Evolutionary conservation across 192 early-diverging fungal species (phyloP).

Genomic region (Thamnidium elegans): DNA sequence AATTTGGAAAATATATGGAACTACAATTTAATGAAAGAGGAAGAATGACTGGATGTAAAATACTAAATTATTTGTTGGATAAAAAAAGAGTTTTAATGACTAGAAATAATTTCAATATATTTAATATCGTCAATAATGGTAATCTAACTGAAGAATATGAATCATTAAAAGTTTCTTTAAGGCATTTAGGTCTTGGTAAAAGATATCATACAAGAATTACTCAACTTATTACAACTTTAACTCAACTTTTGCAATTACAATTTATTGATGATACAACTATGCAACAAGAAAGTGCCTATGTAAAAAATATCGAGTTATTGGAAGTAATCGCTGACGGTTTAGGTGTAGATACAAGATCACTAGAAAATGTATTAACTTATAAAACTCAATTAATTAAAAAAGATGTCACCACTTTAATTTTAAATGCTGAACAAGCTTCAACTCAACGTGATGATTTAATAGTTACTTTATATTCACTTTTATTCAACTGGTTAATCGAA

Average conservation of each 20-base stretch:
- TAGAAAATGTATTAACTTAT: slow-evolving; percentile 78
- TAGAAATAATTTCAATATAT: slow-evolving; percentile 82
- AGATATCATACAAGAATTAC: slow-evolving; percentile 81
- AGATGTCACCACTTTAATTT: slow-evolving; percentile 78
- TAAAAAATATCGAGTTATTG: slow-evolving; percentile 74
- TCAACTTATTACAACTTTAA: slow-evolving; percentile 76
- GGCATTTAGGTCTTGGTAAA: slow-evolving; percentile 79
- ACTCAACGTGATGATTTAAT: slow-evolving; percentile 71
- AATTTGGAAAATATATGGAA: slow-evolving; percentile 82
- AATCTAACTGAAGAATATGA: slow-evolving; percentile 58
- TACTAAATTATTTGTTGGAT: slow-evolving; percentile 85
- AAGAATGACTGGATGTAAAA: slow-evolving; percentile 80
- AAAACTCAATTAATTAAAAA: slow-evolving; percentile 79
- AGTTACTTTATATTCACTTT: slow-evolving; percentile 71
- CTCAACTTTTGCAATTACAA: slow-evolving; percentile 84
- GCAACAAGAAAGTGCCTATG: slow-evolving; percentile 67
- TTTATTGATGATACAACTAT: slow-evolving; percentile 68
- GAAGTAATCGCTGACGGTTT: slow-evolving; percentile 77
- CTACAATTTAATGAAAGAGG: slow-evolving; percentile 91
- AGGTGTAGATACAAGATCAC: slow-evolving; percentile 64
- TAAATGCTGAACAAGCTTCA: slow-evolving; percentile 69
- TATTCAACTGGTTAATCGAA: slow-evolving; percentile 84
- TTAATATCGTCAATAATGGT: slow-evolving; percentile 83
- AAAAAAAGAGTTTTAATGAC: slow-evolving; percentile 63
- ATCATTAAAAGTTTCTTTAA: slow-evolving; percentile 64